phyloP scores from a whole-genome alignment of 208 protist genomes.

The Acanthamoeba royreba region DNA sequence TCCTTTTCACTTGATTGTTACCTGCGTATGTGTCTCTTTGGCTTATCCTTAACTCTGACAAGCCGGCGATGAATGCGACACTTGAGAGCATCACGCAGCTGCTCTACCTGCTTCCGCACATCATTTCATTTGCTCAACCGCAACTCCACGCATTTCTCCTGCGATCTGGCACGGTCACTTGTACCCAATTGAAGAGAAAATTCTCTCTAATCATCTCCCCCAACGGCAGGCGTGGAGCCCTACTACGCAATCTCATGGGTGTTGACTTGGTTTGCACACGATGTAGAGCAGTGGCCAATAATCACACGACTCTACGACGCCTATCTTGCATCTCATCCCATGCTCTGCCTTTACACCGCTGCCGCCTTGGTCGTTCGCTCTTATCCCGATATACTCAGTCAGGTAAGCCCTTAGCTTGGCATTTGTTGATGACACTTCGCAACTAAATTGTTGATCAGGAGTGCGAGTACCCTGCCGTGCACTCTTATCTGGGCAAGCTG shows the following conservation, averaged over 20 bases:
- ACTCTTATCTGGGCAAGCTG: not conserved
- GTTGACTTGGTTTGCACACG: constrained; percentile 35
- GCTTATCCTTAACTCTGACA: not conserved
- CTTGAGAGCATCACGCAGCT: not conserved
- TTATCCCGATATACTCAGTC: not conserved
- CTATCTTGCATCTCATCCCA: not conserved
- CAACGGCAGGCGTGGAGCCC: constrained; percentile 9
- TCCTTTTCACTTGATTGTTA: not conserved
- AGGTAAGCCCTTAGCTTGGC: not conserved
- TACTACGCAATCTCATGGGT: constrained; percentile 34
- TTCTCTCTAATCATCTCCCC: not conserved
- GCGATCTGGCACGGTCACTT: not conserved
- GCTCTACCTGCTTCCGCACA: not conserved
- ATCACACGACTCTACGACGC: constrained; percentile 38
- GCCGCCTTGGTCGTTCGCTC: not conserved
- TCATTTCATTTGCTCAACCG: not conserved
- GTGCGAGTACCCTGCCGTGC: constrained; percentile 20
- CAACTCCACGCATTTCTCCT: not conserved
- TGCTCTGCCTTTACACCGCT: not conserved
- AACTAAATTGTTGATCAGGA: not conserved
- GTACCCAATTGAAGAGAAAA: not conserved
- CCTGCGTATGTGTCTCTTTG: not conserved
- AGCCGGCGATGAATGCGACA: not conserved
- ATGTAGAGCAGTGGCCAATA: not conserved
- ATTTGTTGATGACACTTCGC: not conserved